Conservation (phyloP, 129 eudicot species). For the Gnaphalium uliginosum region DNA sequence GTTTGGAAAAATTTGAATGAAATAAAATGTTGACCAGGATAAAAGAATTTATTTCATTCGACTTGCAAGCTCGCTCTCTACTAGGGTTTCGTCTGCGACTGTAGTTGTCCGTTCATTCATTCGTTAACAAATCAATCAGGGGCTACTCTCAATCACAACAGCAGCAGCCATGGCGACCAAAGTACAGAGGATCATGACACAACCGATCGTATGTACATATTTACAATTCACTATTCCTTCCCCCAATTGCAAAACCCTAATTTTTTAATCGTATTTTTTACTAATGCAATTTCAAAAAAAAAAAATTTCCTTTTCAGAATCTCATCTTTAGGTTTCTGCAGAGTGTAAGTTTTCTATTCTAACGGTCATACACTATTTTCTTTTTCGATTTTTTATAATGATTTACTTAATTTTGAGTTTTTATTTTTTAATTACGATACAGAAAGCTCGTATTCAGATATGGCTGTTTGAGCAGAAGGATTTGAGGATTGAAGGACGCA, state of each 20-base stretch:
- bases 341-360: slow-evolving; percentile 45
- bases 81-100: background rate
- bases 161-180: slow-evolving; percentile 76
- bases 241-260: background rate
- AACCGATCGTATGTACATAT: slow-evolving; percentile 56
- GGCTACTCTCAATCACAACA: background rate
- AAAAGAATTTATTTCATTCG: background rate
- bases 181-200: slow-evolving; percentile 93
- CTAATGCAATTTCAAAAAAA: slow-evolving; percentile 14
- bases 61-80: background rate
- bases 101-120: too few relatives aligned
- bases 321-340: slow-evolving; percentile 79
- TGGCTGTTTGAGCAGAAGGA: slow-evolving; percentile 90
- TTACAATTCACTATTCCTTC: background rate
- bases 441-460: slow-evolving; percentile 86
- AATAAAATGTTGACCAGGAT: too few relatives aligned
- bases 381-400: background rate
- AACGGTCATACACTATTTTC: background rate
- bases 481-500: slow-evolving; percentile 80
- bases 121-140: background rate
- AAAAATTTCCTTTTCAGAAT: slow-evolving; percentile 45
- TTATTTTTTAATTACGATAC: background rate
- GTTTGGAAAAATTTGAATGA: too few relatives aligned
- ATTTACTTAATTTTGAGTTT: background rate
- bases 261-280: background rate